phyloP scores from a whole-genome alignment of 805 yeast species.

The Metschnikowia kunwiensis region DNA sequence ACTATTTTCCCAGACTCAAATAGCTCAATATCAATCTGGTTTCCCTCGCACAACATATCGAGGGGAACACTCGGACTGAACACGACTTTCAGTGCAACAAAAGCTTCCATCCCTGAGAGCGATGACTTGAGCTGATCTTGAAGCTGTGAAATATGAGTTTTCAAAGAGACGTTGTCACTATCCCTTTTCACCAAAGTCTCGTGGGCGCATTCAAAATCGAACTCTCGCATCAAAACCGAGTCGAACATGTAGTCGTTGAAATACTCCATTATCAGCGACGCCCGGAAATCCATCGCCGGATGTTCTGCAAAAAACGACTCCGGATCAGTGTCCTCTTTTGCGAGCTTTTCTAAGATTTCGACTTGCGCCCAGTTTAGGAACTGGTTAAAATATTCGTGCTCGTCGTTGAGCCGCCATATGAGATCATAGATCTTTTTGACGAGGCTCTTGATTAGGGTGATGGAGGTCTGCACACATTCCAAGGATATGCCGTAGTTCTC shows the following conservation, averaged over 20 bases:
- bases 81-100: constrained; percentile 20
- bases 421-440: constrained; percentile 34
- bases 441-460: constrained; percentile 21
- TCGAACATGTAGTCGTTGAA: constrained; percentile 12
- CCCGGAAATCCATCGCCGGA: constrained; percentile 15
- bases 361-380: constrained; percentile 45
- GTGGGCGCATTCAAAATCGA: constrained; percentile 6
- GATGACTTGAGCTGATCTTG: constrained; percentile 9
- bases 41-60: constrained; percentile 7
- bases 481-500: constrained; percentile 12
- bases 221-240: constrained; percentile 11
- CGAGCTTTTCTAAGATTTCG: constrained; percentile 34
- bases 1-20: background rate
- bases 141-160: constrained; percentile 1
- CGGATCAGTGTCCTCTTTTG: constrained; percentile 36
- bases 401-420: constrained; percentile 45
- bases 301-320: constrained; percentile 15
- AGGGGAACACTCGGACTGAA: constrained; percentile 15
- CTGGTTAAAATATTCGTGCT: constrained; percentile 44
- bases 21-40: constrained; percentile 2
- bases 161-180: background rate
- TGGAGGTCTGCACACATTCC: constrained; percentile 6
- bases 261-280: constrained; percentile 16
- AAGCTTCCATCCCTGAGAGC: constrained; percentile 30
- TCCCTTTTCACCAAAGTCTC: constrained; percentile 8